Evolutionary conservation across 495 filamentous ascomycete genomes (phyloP).

Genomic region (Cenococcum geophilum): DNA sequence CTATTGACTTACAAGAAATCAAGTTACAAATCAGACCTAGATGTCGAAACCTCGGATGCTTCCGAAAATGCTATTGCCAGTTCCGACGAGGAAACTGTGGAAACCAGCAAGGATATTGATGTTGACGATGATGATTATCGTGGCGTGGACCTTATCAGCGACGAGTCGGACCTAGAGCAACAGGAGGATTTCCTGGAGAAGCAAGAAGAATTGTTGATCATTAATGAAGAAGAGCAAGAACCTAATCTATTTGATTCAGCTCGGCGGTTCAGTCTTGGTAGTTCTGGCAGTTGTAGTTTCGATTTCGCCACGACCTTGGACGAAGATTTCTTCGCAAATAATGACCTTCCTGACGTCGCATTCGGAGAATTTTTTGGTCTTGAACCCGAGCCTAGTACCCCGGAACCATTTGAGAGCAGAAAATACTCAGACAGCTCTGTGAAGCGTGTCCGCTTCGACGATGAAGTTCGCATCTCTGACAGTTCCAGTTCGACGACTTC

Average conservation of each 20-base stretch:
- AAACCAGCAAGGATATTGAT: conserved; percentile 6
- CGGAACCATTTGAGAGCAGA: conserved; percentile 7
- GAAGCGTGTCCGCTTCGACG: conserved; percentile 48
- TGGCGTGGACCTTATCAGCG: conserved; percentile 69
- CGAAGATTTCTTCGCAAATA: neutral
- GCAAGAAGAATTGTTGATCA: conserved; percentile 56
- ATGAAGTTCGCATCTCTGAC: conserved; percentile 42
- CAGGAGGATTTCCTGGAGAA: conserved; percentile 44
- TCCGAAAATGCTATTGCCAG: conserved; percentile 38
- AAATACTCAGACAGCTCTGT: conserved; percentile 27
- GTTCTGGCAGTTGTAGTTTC: conserved; percentile 15
- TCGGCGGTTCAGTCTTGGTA: conserved; percentile 20
- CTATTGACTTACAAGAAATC: conserved; percentile 22
- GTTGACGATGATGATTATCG: conserved; percentile 64
- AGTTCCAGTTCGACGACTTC: conserved; percentile 48
- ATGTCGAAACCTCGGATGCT: conserved; percentile 1
- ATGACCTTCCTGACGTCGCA: conserved; percentile 13
- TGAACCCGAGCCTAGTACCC: conserved; percentile 1
- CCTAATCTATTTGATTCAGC: conserved; percentile 21
- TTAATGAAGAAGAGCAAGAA: conserved; percentile 49
- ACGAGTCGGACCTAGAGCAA: conserved; percentile 63
- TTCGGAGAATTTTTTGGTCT: conserved; percentile 28
- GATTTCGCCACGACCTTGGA: conserved; percentile 5
- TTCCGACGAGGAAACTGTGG: conserved; percentile 29
- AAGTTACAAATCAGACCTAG: neutral